Evolutionary conservation across 2,329 filamentous ascomycete genomes (phyloP), one percentile per base, ranked within the genome.

Genomic region (Pyrenochaeta sp.): DNA sequence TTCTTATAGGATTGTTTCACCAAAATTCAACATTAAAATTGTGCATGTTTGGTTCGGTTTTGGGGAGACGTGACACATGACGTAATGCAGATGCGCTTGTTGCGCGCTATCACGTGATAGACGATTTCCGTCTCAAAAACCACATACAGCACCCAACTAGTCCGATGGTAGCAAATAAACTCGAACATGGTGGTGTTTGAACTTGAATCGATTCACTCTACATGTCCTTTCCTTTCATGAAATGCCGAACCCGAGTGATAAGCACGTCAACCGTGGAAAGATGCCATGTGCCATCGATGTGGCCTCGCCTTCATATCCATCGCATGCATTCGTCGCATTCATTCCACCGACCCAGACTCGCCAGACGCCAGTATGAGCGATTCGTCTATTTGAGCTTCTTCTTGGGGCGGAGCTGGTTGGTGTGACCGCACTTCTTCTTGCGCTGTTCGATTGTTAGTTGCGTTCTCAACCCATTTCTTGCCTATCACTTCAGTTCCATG

Each of bases 401-500:
- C 94, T 99, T 99, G 84, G 95, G 95, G 85, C 95, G 92, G 82
- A 99, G 92, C 90, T 99, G 95, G 92, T 98, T 98, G 86, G 91
- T 96, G 91, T 98, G 95, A 69, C 94, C 95, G 85, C 94, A 98
- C 90, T 98, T 98, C 87, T 93, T 93, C 93, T 98, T 98, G 66
- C 73, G 73, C 71, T 73, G 60, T 57, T 30, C 19, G 24, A 1
- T 25, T 64, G 67, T 73, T 72, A 72, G 69, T 46, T 13, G 9
- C 24, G 10, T 7, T 43, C 50, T 30, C 52, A 25, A 22, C 13
- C 27, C 24, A 24, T 19, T 19, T 27, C 24, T 13, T 10, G n/a
- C 19, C 27, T 36, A 27, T 32, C 34, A 25, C 34, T 36, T 24
- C n/a, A 10, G 5, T 30, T n/a, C 24, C 13, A 13, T 27, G 3